Base-by-base conservation (phyloP, 257 asterid species). In the Verbascum thapsus region DNA sequence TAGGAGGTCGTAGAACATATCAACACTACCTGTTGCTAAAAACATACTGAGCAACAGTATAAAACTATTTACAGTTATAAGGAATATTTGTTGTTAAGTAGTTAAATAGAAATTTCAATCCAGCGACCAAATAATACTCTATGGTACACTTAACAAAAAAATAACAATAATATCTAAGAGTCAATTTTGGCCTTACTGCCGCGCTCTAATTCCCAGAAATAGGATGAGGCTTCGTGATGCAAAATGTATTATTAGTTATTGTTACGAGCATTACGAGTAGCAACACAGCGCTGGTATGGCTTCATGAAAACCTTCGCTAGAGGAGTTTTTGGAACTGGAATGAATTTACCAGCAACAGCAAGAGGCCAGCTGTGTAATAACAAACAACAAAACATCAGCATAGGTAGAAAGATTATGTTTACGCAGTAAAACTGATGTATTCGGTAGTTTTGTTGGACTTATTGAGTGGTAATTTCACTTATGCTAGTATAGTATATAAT, bases 301-400 rank as follows among this genome's bases (percentile, higher is more conserved):
- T 69, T 88, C 38, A 77, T 54, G 75, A 86, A 85, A 64, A 80
- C 87, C 76, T 83, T 92, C 23, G 85, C 94, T 32, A 92, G 72
- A 39, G 96, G 98, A 10, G 91, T 89, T 76, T 85, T 69, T 7
- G 98, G 97, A 59, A 92, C 97, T 48, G 96, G 95, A 63, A 88
- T 83, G 68, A 78, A 50, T 73, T 91, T 91, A 35, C 97, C 96
- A 2, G 79, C 82, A 56, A 76, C 47, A 16, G 96, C 98, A 62
- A 92, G 96, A 55, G 97, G 98, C 98, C 96, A 92, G 72, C 98
- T 88, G 90, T 26, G 32, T 26, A 26, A 26, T 50, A 77, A 41
- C 41, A 66, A 62, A 23, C 60, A 61, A 39, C 26, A 66, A 26
- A 53, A 64, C n/a, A n/a, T 65, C 60, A 57, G 30, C 43, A 26